Base-by-base conservation (phyloP, 352 stramenopile genomes). In the Pythium rishiriense region DNA sequence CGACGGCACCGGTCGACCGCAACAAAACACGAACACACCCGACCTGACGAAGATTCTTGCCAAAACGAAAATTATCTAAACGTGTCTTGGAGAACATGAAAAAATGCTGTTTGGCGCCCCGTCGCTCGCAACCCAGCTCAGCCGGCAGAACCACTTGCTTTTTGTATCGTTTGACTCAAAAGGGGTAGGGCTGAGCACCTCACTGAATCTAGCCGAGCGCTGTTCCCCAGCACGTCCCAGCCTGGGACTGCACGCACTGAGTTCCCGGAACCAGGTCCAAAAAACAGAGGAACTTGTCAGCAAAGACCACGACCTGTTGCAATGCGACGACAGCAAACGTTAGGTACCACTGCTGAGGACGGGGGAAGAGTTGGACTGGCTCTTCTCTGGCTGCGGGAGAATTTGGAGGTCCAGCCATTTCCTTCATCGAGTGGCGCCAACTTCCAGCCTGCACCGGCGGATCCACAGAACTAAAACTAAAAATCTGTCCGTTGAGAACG, bases 151-250 rank as follows among this genome's bases (percentile, higher is more conserved):
- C 29, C 15, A 53, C 29, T 53, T 55, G n/a, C 12, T 5, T 2
- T 22, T 50, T 60, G 46, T 56, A 57, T 51, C 1, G 21, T 21
- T 46, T 69, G 55, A 69, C 48, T 21, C 22, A 56, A 42, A 64
- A 69, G 62, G 62, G 62, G 42, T 69, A 69, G 62, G 62, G 19
- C 9, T 31, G 6, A 29, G 1, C 31, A 5, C 24, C n/a, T 39
- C 8, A 31, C 49, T 53, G 60, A 62, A 68, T 62, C 61, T 68
- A 31, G 47, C 50, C 50, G 31, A 55, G 7, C n/a, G n/a, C n/a
- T n/a, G n/a, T n/a, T n/a, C n/a, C n/a, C n/a, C n/a, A n/a, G n/a
- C n/a, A n/a, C n/a, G n/a, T n/a, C n/a, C n/a, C n/a, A n/a, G n/a
- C n/a, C 33, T 63, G 56, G 56, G 53, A 62, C 26, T 52, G 54